Evolutionary conservation across 257 asterid species (phyloP).

Genomic region (Petrea volubilis): DNA sequence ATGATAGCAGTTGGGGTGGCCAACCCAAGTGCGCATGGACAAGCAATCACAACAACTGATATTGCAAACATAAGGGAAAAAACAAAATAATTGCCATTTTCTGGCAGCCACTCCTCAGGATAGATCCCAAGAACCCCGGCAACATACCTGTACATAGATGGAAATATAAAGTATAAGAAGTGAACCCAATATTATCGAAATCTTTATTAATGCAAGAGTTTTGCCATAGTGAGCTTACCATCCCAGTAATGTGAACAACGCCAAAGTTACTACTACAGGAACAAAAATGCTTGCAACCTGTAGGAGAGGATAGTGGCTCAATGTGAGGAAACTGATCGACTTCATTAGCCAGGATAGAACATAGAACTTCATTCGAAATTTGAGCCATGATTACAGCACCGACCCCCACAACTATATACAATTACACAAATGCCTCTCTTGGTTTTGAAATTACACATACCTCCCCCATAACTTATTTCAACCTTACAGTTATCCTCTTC

Average conservation of each 20-base stretch:
- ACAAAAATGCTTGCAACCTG: slow-evolving; percentile 73
- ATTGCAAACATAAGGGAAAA: slow-evolving; percentile 46
- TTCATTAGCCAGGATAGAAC: not conserved
- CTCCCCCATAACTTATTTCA: too few relatives aligned
- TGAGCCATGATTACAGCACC: too few relatives aligned
- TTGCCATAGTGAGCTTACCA: slow-evolving; percentile 42
- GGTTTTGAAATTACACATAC: too few relatives aligned
- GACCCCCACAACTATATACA: too few relatives aligned
- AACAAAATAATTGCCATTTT: slow-evolving; percentile 59
- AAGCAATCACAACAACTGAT: slow-evolving; percentile 53
- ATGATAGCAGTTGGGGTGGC: slow-evolving; percentile 57
- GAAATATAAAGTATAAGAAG: not conserved
- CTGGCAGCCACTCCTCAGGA: slow-evolving; percentile 46
- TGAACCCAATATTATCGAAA: not conserved
- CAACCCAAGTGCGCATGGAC: slow-evolving; percentile 57
- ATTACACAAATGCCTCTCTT: too few relatives aligned
- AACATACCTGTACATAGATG: slow-evolving; percentile 40
- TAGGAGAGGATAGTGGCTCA: slow-evolving; percentile 16
- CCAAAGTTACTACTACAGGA: slow-evolving; percentile 50
- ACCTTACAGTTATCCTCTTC: too few relatives aligned
- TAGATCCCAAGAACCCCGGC: slow-evolving; percentile 9
- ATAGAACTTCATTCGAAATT: not conserved
- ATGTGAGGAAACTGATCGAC: slow-evolving; percentile 17
- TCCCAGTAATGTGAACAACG: slow-evolving; percentile 58
- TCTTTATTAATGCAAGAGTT: not conserved